phyloP scores from a whole-genome alignment of 2,329 filamentous ascomycete species.

The Cryphonectria carpinicola region DNA sequence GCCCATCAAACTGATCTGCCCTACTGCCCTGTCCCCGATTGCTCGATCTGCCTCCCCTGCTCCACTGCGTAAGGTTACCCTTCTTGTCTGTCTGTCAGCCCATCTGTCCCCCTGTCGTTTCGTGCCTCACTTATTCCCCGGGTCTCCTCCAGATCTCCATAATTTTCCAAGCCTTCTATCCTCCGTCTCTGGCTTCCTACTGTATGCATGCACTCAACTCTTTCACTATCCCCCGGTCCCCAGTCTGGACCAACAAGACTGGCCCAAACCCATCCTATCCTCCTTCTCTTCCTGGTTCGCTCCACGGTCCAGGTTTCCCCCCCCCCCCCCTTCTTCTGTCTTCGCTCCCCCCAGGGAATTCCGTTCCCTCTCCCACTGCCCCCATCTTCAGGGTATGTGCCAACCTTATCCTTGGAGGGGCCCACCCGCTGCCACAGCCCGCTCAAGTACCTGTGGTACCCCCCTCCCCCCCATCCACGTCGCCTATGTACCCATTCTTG shows the following conservation, averaged over 20 bases:
- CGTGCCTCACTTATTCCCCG: background rate
- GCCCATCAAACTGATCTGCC: background rate
- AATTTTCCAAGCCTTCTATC: background rate
- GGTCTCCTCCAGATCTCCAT: background rate
- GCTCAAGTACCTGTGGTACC: conserved; percentile 22
- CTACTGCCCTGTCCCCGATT: background rate
- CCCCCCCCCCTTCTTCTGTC: conserved; percentile 9
- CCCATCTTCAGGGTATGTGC: conserved; percentile 20
- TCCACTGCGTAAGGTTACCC: background rate
- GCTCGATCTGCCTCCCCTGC: background rate
- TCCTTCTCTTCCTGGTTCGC: conserved; percentile 18
- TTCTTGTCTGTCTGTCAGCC: background rate
- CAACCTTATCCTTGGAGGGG: conserved; percentile 21
- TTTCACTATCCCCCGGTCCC: background rate
- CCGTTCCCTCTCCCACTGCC: conserved; percentile 12
- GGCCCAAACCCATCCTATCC: conserved; percentile 1
- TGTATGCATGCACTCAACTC: conserved; percentile 6
- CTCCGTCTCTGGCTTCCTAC: background rate
- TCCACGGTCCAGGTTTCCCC: conserved; percentile 7
- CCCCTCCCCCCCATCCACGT: conserved; percentile 10
- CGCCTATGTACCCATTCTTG: conserved; percentile 29
- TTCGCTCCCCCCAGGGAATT: background rate
- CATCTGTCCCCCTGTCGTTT: background rate
- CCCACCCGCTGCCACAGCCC: conserved; percentile 12
- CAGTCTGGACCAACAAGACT: background rate